Percentiles rank a stretch among this genome's conserved stretches.
phyloP scores from a whole-genome alignment of 306 rosid species.

The Vigna mungo region DNA sequence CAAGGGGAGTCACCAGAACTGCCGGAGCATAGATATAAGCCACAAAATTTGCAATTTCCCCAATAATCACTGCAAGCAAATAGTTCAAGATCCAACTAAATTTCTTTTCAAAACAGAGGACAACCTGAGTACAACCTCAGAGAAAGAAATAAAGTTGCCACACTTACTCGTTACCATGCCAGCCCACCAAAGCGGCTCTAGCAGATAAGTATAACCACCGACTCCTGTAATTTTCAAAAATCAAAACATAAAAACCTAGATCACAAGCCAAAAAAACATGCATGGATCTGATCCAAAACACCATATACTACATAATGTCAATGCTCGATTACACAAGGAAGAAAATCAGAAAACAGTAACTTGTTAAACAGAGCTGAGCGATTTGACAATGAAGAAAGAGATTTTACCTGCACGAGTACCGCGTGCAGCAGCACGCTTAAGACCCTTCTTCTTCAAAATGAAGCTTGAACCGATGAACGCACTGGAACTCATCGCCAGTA shows the following conservation, averaged over 20 bases:
- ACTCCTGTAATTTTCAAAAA: slow-evolving; percentile 62
- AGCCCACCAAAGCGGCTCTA: slow-evolving; percentile 98
- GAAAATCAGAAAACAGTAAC: neutral
- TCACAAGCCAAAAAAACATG: neutral
- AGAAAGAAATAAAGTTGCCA: slow-evolving; percentile 2
- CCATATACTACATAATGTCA: neutral
- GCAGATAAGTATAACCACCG: slow-evolving; percentile 86
- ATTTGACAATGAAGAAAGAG: neutral
- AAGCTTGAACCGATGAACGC: slow-evolving; percentile 89
- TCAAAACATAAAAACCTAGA: neutral
- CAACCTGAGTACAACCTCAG: neutral
- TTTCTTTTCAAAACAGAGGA: neutral
- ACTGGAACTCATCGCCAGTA: slow-evolving; percentile 82
- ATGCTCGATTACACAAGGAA: neutral
- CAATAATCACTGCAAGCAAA: slow-evolving; percentile 75
- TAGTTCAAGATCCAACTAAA: slow-evolving; percentile 39
- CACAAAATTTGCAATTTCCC: slow-evolving; percentile 91
- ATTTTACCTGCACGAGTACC: slow-evolving; percentile 87
- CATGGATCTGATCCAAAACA: slow-evolving; percentile 36
- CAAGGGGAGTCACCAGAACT: slow-evolving; percentile 94
- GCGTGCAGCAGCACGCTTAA: slow-evolving; percentile 74
- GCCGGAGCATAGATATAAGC: slow-evolving; percentile 97
- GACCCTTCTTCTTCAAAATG: slow-evolving; percentile 96
- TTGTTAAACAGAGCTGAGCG: neutral
- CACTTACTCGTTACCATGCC: slow-evolving; percentile 96